These are phyloP conservation scores for Cyclaneusma minus DNA, from an alignment of 2,329 filamentous ascomycete genomes.

Conservation along the genomic window DNA sequence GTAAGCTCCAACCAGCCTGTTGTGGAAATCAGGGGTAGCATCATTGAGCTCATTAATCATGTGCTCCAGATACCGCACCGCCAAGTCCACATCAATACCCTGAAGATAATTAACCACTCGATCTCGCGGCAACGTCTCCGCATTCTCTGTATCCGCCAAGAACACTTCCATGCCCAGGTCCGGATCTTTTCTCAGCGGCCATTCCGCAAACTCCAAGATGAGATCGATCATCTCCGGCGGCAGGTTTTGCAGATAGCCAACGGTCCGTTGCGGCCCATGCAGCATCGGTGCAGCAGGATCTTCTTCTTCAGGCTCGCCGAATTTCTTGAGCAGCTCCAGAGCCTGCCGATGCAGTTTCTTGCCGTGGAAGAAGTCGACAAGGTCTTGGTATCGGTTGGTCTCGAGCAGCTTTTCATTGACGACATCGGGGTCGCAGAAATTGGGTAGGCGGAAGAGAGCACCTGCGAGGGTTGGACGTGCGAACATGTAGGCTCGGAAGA, in stretches of 20 bases:
- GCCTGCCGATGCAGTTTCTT: constrained; percentile 87
- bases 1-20: constrained; percentile 62
- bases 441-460: constrained; percentile 85
- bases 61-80: constrained; percentile 77
- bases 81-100: constrained; percentile 52
- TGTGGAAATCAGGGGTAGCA: constrained; percentile 72
- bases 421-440: constrained; percentile 92
- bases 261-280: constrained; percentile 68
- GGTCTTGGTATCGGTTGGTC: constrained; percentile 74
- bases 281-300: constrained; percentile 39
- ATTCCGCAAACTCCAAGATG: constrained; percentile 80
- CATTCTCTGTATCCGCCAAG: constrained; percentile 83
- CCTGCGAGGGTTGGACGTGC: constrained; percentile 71
- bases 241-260: constrained; percentile 79
- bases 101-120: constrained; percentile 62
- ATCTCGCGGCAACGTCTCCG: constrained; percentile 71
- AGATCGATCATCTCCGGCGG: constrained; percentile 79
- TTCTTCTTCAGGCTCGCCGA: constrained; percentile 46
- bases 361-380: constrained; percentile 95
- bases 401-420: constrained; percentile 88
- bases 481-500: constrained; percentile 94
- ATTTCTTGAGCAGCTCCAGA: constrained; percentile 64
- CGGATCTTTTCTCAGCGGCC: constrained; percentile 63
- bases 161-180: constrained; percentile 84
- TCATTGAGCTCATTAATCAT: constrained; percentile 80